Evolutionary conservation across 257 asterid genomes (phyloP).

Genomic region (Solanum gandarillasii): DNA sequence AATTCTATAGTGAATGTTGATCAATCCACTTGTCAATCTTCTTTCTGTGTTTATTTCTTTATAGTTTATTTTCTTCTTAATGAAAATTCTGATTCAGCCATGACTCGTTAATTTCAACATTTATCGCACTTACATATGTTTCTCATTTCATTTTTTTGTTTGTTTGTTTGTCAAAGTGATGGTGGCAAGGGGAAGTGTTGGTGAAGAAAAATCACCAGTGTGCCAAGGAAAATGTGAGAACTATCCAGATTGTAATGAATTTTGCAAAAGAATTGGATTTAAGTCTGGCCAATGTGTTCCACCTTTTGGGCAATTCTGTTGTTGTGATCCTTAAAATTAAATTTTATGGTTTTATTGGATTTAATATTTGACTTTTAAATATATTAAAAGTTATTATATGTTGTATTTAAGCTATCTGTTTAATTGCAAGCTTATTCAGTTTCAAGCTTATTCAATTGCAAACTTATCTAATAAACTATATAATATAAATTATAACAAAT

Average conservation of each 20-base stretch:
- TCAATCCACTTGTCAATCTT: background rate
- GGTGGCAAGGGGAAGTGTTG: background rate
- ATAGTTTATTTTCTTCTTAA: background rate
- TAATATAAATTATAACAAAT: too few relatives aligned
- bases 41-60: background rate
- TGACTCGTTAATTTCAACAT: background rate
- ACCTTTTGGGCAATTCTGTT: conserved; percentile 20
- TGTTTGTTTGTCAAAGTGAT: background rate
- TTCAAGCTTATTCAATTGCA: too few relatives aligned
- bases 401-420: too few relatives aligned
- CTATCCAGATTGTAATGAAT: conserved; percentile 10
- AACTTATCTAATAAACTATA: too few relatives aligned
- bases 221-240: conserved; percentile 26
- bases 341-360: background rate
- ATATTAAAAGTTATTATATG: background rate
- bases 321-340: conserved; percentile 8
- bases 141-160: background rate
- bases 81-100: background rate
- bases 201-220: background rate
- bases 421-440: too few relatives aligned
- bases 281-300: conserved; percentile 22
- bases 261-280: conserved; percentile 17
- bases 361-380: background rate
- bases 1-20: rapidly evolving
- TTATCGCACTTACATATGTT: background rate